phyloP scores from a whole-genome alignment of 2,329 filamentous ascomycete species.

The Colletotrichum nymphaeae region DNA sequence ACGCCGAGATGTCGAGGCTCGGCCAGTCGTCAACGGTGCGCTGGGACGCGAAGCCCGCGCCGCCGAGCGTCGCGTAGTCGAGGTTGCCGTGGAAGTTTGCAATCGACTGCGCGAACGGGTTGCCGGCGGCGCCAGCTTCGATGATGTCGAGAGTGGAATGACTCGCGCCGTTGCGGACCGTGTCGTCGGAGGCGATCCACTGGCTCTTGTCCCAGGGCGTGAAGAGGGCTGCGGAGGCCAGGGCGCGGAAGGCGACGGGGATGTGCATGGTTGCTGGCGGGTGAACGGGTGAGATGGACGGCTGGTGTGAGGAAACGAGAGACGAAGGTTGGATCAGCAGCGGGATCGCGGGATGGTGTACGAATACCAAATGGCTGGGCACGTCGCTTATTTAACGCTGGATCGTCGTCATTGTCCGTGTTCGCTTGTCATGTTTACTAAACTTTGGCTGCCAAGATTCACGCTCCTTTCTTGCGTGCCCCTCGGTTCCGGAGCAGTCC shows the following conservation, averaged over 20 bases:
- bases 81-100: conserved; percentile 76
- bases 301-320: not conserved
- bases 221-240: conserved; percentile 33
- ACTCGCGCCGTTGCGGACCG: conserved; percentile 80
- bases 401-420: not conserved
- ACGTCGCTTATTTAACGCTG: not conserved
- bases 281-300: not conserved
- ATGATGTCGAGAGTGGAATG: conserved; percentile 58
- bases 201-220: conserved; percentile 69
- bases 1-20: conserved; percentile 72
- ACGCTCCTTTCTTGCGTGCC: not conserved
- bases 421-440: conserved; percentile 4
- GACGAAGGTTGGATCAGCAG: not conserved
- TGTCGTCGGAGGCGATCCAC: conserved; percentile 80
- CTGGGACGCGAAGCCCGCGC: conserved; percentile 86
- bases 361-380: not conserved
- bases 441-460: not conserved
- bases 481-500: not conserved
- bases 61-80: conserved; percentile 80
- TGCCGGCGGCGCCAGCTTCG: conserved; percentile 37
- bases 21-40: conserved; percentile 69
- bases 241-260: conserved; percentile 5
- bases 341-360: not conserved
- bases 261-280: conserved; percentile 16
- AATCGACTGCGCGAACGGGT: conserved; percentile 18